phyloP scores from a whole-genome alignment of 805 yeast species.

The Candida orba region DNA sequence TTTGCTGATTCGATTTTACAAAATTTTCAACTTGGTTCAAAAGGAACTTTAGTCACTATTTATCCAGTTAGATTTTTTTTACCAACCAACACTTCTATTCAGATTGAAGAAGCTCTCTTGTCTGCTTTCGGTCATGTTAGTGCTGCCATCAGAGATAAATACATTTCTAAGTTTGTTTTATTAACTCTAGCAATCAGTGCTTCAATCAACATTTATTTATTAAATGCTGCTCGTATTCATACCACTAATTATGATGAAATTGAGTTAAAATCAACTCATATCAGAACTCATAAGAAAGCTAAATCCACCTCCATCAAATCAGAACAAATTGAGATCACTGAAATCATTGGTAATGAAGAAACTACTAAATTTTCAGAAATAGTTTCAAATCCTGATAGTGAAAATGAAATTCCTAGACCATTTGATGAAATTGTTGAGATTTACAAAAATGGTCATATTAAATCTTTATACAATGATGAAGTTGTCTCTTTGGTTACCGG shows the following conservation, averaged over 20 bases:
- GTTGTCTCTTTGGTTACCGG: slow-evolving; percentile 59
- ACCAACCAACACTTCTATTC: slow-evolving; percentile 48
- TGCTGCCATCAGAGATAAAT: slow-evolving; percentile 67
- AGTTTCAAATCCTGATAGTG: slow-evolving; percentile 28
- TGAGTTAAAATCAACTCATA: slow-evolving; percentile 11
- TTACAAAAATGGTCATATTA: slow-evolving; percentile 66
- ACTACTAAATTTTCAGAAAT: slow-evolving; percentile 20
- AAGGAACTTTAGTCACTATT: slow-evolving; percentile 50
- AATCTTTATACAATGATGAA: slow-evolving; percentile 63
- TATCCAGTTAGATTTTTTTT: slow-evolving; percentile 50
- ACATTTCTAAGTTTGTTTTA: slow-evolving; percentile 71
- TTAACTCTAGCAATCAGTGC: slow-evolving; percentile 68
- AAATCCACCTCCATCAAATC: slow-evolving; percentile 22
- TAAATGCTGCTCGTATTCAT: slow-evolving; percentile 77
- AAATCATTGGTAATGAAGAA: slow-evolving; percentile 10
- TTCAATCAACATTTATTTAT: slow-evolving; percentile 73
- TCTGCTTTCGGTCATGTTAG: slow-evolving; percentile 49
- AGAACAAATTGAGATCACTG: slow-evolving; percentile 17
- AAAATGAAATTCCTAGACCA: slow-evolving; percentile 38
- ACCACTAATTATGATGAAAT: slow-evolving; percentile 29
- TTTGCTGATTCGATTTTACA: slow-evolving; percentile 22
- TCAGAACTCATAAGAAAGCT: slow-evolving; percentile 27
- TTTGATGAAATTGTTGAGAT: slow-evolving; percentile 56
- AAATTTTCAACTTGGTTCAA: slow-evolving; percentile 31
- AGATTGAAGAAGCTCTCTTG: slow-evolving; percentile 54